These are phyloP conservation scores for Colletotrichum sojae DNA, from an alignment of 2,329 filamentous ascomycete species.

Conservation along the genomic window DNA sequence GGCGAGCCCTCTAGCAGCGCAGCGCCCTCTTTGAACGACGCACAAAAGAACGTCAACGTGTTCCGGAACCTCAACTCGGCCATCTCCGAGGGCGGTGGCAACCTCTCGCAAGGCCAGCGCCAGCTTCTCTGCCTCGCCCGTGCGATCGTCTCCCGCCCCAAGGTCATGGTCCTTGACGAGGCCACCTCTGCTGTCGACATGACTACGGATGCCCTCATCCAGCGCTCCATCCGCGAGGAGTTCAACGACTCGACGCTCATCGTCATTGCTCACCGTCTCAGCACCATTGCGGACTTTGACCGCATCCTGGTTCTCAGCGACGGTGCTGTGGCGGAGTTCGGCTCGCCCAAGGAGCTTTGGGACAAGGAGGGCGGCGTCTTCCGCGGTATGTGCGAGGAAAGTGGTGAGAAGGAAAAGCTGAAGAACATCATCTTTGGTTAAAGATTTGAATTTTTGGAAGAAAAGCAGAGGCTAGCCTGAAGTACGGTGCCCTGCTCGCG, in stretches of 20 bases:
- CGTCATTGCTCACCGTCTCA: conserved; percentile 74
- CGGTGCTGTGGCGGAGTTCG: conserved; percentile 77
- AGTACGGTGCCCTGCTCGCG: not conserved
- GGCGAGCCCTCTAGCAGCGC: conserved; percentile 54
- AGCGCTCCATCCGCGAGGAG: conserved; percentile 79
- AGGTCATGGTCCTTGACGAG: conserved; percentile 86
- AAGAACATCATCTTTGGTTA: conserved; percentile 58
- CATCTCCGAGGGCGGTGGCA: conserved; percentile 80
- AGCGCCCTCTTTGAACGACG: conserved; percentile 45
- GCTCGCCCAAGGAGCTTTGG: conserved; percentile 74
- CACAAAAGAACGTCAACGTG: conserved; percentile 72
- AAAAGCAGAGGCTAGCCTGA: not conserved
- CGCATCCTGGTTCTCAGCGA: conserved; percentile 80
- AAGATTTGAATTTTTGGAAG: not conserved
- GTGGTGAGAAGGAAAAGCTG: conserved; percentile 70
- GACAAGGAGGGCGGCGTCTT: conserved; percentile 67
- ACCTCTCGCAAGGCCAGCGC: conserved; percentile 82
- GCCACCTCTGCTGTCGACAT: conserved; percentile 86
- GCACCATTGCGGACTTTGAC: conserved; percentile 84
- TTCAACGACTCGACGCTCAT: conserved; percentile 78
- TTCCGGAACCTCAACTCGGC: conserved; percentile 74
- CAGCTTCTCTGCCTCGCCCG: conserved; percentile 83
- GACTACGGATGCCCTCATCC: conserved; percentile 81
- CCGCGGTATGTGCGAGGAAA: conserved; percentile 74
- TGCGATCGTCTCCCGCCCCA: conserved; percentile 79